Base-by-base conservation (phyloP, 2,329 filamentous ascomycete genomes). In the Cordyceps farinosa region DNA sequence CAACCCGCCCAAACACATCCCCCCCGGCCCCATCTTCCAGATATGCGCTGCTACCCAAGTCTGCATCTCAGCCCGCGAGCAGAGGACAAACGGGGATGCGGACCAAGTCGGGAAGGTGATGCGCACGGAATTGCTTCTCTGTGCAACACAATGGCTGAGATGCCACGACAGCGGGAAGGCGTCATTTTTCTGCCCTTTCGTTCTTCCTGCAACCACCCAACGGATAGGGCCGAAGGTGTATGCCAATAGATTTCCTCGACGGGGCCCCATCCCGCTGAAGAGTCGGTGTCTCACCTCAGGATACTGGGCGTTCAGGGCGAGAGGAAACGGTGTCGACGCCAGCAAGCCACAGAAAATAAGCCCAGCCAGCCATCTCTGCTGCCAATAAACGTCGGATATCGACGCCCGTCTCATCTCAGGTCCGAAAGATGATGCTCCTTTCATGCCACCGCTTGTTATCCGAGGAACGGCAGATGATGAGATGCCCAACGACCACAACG, bases 51-150 rank as follows among this genome's bases (percentile, higher is more conserved):
- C 44, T 13, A 36, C 42, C 17, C 42, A 29, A 30, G 32, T 42
- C 8, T n/a, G 36, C 29, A 48, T 17, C 55, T 36, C 38, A n/a
- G 32, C 42, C n/a, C 15, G 32, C 30, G 17, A 38, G n/a, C 40
- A 22, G 30, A 47, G 22, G 6, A 48, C 22, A 22, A 17, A 48
- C 55, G 56, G 56, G 32, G 11, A 34, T 29, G 22, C 13, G 30
- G 8, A 40, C 48, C 57, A 11, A 53, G 13, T 53, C 29, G 22
- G 57, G 57, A 61, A 61, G 57, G 57, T 61, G 48, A 61, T 61
- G 57, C 29, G 45, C 13, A 22, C 7, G 34, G 3, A 15, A 44
- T 34, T 30, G 22, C 22, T 1, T 38, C n/a, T 22, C 42, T 47
- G 56, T 42, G 42, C 34, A 30, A 51, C 45, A 7, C 5, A 27